Base-by-base conservation (phyloP, 2,329 filamentous ascomycete species). In the Aurifilum marmelostoma region DNA sequence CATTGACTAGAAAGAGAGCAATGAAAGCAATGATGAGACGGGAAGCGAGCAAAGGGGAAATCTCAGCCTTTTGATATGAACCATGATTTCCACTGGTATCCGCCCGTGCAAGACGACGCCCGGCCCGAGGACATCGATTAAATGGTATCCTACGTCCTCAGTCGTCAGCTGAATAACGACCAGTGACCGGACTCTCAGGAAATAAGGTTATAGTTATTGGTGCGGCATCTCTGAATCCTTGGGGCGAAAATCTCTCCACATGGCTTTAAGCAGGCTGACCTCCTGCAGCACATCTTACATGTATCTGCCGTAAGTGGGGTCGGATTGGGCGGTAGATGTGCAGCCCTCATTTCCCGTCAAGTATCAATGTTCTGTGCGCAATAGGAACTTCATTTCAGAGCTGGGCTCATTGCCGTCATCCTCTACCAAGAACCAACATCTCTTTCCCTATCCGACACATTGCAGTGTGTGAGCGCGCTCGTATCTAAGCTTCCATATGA, bases 101-200 rank as follows among this genome's bases (percentile, higher is more conserved):
- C 63, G 62, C 41, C 63, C 63, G 63, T 63, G 50, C 4, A 16
- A 66, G n/a, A n/a, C 47, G 50, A 39, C 43, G 56, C 47, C 43
- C 54, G 66, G 56, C 63, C 61, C 56, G 61, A 62, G 16, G 52
- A 27, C 29, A 50, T 1, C 6, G 37, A 34, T 37, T 47, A 21
- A n/a, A 52, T 29, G 56, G 63, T n/a, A 37, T 58, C 34, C 21
- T 32, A 41, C 4, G 52, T 43, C 43, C 47, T 3, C 18, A n/a
- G 29, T 56, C 29, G 6, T 32, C 47, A 4, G 43, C 18, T 8
- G 34, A 32, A 11, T 43, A 9, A 12, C 34, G 27, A 47, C 18
- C 50, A 58, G 27, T 39, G n/a, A 27, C n/a, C 54, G 43, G 67
- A 32, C 27, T 59, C 34, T 52, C 34, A 65, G 29, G 63, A n/a